Base-by-base conservation (phyloP, 1,139 yeast genomes). In the Suhomyces bolitotheri region DNA sequence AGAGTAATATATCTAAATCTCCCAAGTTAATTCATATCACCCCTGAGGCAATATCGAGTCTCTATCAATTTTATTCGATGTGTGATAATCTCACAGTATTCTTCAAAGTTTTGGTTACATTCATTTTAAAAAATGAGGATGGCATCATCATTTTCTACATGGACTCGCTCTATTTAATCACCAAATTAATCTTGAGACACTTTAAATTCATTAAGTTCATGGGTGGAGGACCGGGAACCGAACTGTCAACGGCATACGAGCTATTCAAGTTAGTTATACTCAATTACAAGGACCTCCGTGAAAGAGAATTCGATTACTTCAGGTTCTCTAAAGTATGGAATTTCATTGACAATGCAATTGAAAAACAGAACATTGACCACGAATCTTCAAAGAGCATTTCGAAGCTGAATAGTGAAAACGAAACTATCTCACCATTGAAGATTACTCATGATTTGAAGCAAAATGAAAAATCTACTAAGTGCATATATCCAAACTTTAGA, bases 21-120 rank as follows among this genome's bases (percentile, higher is more conserved):
- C 59, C 67, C 0, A 64, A 57, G 34, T 51, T 71, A 32, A 58
- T 72, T 2, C 74, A 66, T 40, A 54, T 72, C 4, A 59, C 62
- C 7, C 65, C 71, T 2, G 43, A 48, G 4, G 56, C 58, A 5
- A 45, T 75, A 4, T 47, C 69, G 11, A 40, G 53, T 22, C 49
- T 70, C 33, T 67, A 66, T 54, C 43, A 60, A 28, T 48, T 68
- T 32, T 66, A 64, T 48, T 44, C 61, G 3, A 34, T 50, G 29
- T 58, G 68, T 37, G 65, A 64, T 39, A 61, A 65, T 33, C 46
- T 71, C 16, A 60, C 76, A 0, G 70, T 64, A 1, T 72, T 75
- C 41, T 66, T 74, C 49, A 58, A 62, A 31, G 63, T 55, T 0
- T 46, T 75, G n/a, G 47, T 73, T 11, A 64, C 60, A 27, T 56